Base-by-base conservation (phyloP, 345 rosid genomes). In the Bruguiera parviflora region DNA sequence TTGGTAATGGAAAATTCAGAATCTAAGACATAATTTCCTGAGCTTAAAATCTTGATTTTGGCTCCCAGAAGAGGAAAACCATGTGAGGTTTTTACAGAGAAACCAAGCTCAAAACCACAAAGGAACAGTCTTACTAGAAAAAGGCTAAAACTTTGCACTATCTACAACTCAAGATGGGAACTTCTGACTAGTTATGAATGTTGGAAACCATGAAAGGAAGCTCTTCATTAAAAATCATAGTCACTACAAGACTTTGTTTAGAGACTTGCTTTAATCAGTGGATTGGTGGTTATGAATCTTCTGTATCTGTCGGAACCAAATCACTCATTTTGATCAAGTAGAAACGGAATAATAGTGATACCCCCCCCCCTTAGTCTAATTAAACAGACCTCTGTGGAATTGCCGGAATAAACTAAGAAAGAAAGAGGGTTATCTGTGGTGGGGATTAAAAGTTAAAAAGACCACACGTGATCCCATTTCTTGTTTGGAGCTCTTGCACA, bases 271-370 rank as follows among this genome's bases (percentile, higher is more conserved):
- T 32, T 37, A 31, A 8, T 8, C 25, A 56, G 58, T 39, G 18
- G 19, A 47, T 10, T 5, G 28, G 51, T 46, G 46, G 33, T 31
- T 3, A 43, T 21, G 5, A 22, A 32, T 24, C 46, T 29, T 21
- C 31, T 39, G 51, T 57, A 62, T 3, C 43, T 39, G 1, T 37
- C 13, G n/a, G 22, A 63, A 35, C 53, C 63, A 65, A 24, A 51
- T 33, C 70, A 58, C 60, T 27, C 31, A 65, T 43, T 70, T 70
- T 27, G 52, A 39, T 15, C 20, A 11, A 43, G 67, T 61, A 31
- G 35, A 31, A 24, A 8, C 0, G 20, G 20, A 65, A 65, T 25
- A 47, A 39, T 20, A 24, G 61, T 18, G 20, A 27, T n/a, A 20
- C 52, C 61, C 39, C 62, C 52, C 61, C 39, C 62, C 53, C 52